Base-by-base conservation (phyloP, 345 rosid species). In the Eucalyptus microcorys region DNA sequence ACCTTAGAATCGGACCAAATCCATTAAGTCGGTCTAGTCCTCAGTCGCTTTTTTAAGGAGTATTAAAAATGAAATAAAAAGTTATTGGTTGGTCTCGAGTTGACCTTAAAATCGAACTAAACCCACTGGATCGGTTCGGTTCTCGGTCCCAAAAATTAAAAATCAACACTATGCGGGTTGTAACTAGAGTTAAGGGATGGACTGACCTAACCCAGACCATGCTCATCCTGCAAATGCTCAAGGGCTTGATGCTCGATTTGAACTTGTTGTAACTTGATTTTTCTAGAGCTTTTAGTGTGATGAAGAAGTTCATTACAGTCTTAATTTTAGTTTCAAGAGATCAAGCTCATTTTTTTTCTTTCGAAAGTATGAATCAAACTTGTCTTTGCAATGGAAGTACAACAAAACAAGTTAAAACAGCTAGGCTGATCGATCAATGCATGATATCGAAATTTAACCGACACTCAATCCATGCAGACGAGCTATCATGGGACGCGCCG, bases 151-250 rank as follows among this genome's bases (percentile, higher is more conserved):
- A 19, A 52, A 52, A 52, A 52, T 52, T 19, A 10, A 52, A 10
- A 52, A 52, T 52, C 0, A 3, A 1, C 10, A 52, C 0, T 22
- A 2, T 52, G 55, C 9, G 2, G 0, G 24, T 52, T 52, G 8
- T 7, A 7, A 4, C 4, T 52, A 52, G 4, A 2, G 10, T 52
- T 52, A 7, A 8, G 24, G 4, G 24, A 8, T 19, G 4, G 4
- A 52, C 2, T 0, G 2, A 1, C 24, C 0, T 21, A 7, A 19
- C 2, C 1, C 0, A 19, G 1, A 52, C 9, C 8, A 52, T 52
- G 21, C 55, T 52, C 55, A 3, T 3, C 21, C 21, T 55, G 61
- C 1, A 1, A 55, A 55, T 55, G 30, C 61, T 55, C 30, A 24
- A 24, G 27, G 24, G 30, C 30, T 55, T 55, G 61, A 55, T 9